Conservation (phyloP, 2,329 filamentous ascomycete genomes). For the Xenoacremonium recifei region DNA sequence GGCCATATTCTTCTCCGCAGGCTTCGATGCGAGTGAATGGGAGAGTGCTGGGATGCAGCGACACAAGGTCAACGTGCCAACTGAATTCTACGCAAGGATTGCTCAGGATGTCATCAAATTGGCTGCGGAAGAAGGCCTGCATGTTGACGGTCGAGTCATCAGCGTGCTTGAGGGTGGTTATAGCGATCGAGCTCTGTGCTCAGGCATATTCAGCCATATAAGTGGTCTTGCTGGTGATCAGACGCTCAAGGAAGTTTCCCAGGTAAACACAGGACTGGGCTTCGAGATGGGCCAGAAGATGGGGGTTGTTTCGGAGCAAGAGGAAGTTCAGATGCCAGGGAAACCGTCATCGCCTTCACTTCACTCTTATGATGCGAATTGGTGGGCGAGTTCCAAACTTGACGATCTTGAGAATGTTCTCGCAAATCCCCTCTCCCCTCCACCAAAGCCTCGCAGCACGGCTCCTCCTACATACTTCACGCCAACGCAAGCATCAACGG, state of each 20-base stretch:
- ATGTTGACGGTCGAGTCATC: conserved; percentile 80
- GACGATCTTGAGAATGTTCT: conserved; percentile 66
- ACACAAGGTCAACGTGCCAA: conserved; percentile 93
- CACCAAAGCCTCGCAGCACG: conserved; percentile 52
- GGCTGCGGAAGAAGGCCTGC: conserved; percentile 74
- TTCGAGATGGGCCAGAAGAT: conserved; percentile 58
- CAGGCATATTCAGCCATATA: conserved; percentile 86
- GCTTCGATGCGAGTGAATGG: conserved; percentile 96
- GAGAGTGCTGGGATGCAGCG: conserved; percentile 92
- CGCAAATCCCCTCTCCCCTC: conserved; percentile 46
- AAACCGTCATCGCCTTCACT: conserved; percentile 22
- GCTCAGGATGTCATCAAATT: conserved; percentile 81
- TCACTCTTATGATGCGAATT: conserved; percentile 61
- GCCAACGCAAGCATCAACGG: conserved; percentile 82
- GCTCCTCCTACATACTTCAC: conserved; percentile 74
- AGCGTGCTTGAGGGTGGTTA: conserved; percentile 97
- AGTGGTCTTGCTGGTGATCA: conserved; percentile 71
- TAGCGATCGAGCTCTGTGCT: conserved; percentile 85
- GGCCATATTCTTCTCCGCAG: conserved; percentile 91
- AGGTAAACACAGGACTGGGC: conserved; percentile 44
- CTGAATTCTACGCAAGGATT: conserved; percentile 91
- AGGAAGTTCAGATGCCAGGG: conserved; percentile 11
- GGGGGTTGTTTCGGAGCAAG: conserved; percentile 36
- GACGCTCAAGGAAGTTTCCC: conserved; percentile 32
- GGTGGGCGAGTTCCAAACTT: conserved; percentile 68